phyloP scores from a whole-genome alignment of 2,329 filamentous ascomycete species.

The Cryphonectria parasitica region DNA sequence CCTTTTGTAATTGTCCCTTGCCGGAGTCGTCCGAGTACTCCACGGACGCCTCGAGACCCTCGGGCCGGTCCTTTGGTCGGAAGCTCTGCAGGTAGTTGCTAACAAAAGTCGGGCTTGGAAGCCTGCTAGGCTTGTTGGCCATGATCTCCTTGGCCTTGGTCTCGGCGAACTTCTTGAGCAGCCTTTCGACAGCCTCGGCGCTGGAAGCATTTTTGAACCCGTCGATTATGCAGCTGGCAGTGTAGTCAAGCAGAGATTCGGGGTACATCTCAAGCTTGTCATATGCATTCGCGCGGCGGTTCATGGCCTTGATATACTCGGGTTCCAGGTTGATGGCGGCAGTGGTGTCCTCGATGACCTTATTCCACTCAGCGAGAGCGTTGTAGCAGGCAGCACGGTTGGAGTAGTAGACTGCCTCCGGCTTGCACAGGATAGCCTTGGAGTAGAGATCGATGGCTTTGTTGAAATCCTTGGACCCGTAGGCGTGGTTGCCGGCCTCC shows the following conservation, averaged over 20 bases:
- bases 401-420: conserved; percentile 97
- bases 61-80: conserved; percentile 78
- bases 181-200: conserved; percentile 85
- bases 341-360: conserved; percentile 95
- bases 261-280: conserved; percentile 90
- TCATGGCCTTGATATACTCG: conserved; percentile 96
- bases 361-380: conserved; percentile 88
- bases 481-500: conserved; percentile 94
- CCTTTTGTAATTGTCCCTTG: conserved; percentile 83
- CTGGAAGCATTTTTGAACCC: conserved; percentile 91
- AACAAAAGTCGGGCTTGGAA: conserved; percentile 95
- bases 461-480: conserved; percentile 91
- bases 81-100: conserved; percentile 99
- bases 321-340: conserved; percentile 91
- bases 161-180: conserved; percentile 97
- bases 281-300: conserved; percentile 94
- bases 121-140: conserved; percentile 79
- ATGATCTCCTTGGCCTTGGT: conserved; percentile 91
- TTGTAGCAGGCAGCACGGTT: conserved; percentile 98
- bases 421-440: conserved; percentile 94
- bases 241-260: conserved; percentile 95
- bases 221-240: conserved; percentile 98
- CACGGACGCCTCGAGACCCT: conserved; percentile 79
- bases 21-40: conserved; percentile 79
- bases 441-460: conserved; percentile 93